phyloP scores from a whole-genome alignment of 805 yeast genomes.

The Brettanomyces anomalus region DNA sequence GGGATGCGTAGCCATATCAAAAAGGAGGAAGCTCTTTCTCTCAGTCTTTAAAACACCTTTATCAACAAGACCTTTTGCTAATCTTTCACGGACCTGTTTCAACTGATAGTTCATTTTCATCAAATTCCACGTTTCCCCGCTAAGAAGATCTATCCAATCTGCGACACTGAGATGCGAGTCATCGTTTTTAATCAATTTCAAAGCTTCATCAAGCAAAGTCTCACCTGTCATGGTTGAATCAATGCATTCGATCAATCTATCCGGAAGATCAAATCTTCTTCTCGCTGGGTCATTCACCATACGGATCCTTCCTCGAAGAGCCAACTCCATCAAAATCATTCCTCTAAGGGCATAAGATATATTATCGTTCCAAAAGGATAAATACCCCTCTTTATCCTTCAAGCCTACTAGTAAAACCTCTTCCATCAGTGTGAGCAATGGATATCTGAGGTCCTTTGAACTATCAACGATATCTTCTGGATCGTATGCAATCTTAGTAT shows the following conservation, averaged over 20 bases:
- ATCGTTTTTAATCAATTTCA: conserved; percentile 80
- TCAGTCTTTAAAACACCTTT: conserved; percentile 95
- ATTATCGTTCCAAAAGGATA: conserved; percentile 97
- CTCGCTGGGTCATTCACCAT: conserved; percentile 90
- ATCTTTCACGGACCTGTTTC: conserved; percentile 93
- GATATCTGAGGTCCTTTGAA: conserved; percentile 34
- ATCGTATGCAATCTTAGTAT: conserved; percentile 31
- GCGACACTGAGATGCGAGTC: conserved; percentile 70
- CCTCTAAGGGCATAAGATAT: conserved; percentile 95
- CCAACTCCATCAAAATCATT: conserved; percentile 84
- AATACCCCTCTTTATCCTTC: conserved; percentile 91
- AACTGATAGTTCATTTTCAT: conserved; percentile 91
- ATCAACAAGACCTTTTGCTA: conserved; percentile 94
- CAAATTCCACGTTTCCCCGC: conserved; percentile 97
- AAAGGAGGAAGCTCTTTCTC: conserved; percentile 84
- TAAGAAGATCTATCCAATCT: conserved; percentile 87
- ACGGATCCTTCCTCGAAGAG: conserved; percentile 80
- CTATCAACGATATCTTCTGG: conserved; percentile 52
- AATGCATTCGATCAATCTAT: conserved; percentile 78
- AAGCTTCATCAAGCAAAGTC: conserved; percentile 86
- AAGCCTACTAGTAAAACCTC: conserved; percentile 90
- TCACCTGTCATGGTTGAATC: conserved; percentile 90
- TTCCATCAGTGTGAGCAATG: conserved; percentile 88
- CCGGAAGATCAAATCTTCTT: conserved; percentile 78
- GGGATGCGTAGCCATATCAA: conserved; percentile 99